Base-by-base conservation (phyloP, 768 basidiomycete genomes). In the Baorangia bicolor region DNA sequence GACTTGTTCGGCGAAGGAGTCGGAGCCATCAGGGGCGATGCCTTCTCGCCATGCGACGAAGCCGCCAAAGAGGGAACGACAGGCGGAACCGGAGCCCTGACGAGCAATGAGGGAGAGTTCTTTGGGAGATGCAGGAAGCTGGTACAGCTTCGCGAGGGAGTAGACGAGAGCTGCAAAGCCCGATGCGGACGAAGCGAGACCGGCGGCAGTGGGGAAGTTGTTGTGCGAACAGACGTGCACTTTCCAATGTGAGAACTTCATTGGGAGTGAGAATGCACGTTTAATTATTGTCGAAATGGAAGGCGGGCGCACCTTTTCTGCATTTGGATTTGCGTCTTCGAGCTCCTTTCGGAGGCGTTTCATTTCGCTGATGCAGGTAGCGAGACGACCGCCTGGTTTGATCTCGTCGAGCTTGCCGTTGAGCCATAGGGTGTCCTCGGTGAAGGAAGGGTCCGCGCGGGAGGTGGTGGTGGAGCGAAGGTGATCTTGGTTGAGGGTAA, bases 201-300 rank as follows among this genome's bases (percentile, higher is more conserved):
- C 97, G 0, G 97, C 97, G 14, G 97, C 97, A 14, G 97, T 99
- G 30, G 97, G 97, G 80, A 99, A 98, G 78, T 98, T 98, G 81
- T 99, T 99, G 76, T 85, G 87, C 8, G 96, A 98, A 53, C 85
- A 85, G 64, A 99, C 94, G 76, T 94, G 94, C 5, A 98, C 83
- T 18, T 81, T 75, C 71, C 76, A 90, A 16, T 63, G 62, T 0
- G 60, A 57, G 39, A 68, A 66, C 60, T 58, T 25, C 9, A 39
- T 54, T 50, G 41, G 12, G n/a, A 9, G 45, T 62, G 44, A 53
- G 56, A 18, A 39, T 4, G 20, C 5, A 34, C 3, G 18, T 27
- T 25, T 16, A 5, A 5, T 46, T 35, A 9, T 21, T 21, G 16
- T 35, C 7, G 20, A 34, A 42, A 57, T 30, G 27, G 49, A 54